Conservation (phyloP, 192 early-diverging fungal genomes). For the Coemansia sp. region DNA sequence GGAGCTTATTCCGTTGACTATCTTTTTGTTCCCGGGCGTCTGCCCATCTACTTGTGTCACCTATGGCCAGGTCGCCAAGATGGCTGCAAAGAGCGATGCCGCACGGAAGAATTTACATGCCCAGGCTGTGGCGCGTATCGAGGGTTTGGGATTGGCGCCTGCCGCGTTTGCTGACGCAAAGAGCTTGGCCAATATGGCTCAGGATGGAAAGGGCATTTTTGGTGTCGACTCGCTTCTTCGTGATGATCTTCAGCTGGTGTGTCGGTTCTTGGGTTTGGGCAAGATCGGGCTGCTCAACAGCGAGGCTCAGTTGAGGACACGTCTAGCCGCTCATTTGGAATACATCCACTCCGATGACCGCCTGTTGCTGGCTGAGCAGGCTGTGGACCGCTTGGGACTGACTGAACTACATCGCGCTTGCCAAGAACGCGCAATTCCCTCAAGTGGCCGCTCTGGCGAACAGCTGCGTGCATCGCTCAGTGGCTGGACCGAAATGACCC, state of each 20-base stretch:
- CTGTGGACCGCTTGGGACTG: conserved; percentile 23
- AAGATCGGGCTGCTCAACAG: background rate
- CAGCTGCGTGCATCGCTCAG: conserved; percentile 28
- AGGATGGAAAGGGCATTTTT: conserved; percentile 6
- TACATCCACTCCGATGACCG: conserved; percentile 26
- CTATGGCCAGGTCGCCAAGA: conserved; percentile 23
- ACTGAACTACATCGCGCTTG: conserved; percentile 41
- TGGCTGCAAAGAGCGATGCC: conserved; percentile 33
- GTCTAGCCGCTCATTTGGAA: conserved; percentile 22
- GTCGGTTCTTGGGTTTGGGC: conserved; percentile 25
- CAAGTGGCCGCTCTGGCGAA: conserved; percentile 11
- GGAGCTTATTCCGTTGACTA: conserved; percentile 37
- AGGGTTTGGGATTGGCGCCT: conserved; percentile 6
- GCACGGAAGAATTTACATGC: conserved; percentile 12
- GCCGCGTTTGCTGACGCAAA: conserved; percentile 14
- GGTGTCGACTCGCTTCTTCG: conserved; percentile 5
- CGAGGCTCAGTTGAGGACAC: conserved; percentile 7
- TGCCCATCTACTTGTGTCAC: conserved; percentile 46
- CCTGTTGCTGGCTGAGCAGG: conserved; percentile 25
- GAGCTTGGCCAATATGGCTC: conserved; percentile 2
- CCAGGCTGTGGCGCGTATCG: conserved; percentile 18
- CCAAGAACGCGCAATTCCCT: conserved; percentile 51
- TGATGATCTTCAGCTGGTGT: conserved; percentile 21
- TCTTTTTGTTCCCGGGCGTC: conserved; percentile 30
- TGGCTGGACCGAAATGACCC: conserved; percentile 21